These are phyloP conservation scores for Mycena leptocephala DNA, from an alignment of 768 basidiomycete species.

Conservation along the genomic window DNA sequence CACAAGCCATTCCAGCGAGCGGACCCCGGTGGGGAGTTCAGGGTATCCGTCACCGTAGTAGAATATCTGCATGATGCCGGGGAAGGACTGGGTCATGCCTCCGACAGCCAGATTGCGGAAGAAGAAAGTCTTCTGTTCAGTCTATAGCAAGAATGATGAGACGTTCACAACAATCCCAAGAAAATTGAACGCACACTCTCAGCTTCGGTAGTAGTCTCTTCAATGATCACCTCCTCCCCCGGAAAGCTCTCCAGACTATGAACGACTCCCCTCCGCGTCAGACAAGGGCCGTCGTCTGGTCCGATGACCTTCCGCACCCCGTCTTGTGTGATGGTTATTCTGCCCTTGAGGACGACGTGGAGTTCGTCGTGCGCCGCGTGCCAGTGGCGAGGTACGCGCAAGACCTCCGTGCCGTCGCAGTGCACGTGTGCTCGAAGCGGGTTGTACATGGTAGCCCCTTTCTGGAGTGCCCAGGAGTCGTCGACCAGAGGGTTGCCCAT, in stretches of 20 bases:
- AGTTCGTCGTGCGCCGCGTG: not conserved
- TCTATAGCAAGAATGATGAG: not conserved
- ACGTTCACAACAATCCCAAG: not conserved
- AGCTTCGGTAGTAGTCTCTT: not conserved
- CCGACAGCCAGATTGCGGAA: constrained; percentile 14
- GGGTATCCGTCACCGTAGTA: constrained; percentile 13
- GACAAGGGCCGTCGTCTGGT: not conserved
- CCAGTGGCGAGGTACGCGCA: constrained; percentile 4
- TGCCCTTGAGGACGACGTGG: constrained; percentile 15
- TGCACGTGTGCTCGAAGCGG: constrained; percentile 1
- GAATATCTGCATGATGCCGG: constrained; percentile 7
- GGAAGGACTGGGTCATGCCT: not conserved
- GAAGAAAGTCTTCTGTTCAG: not conserved
- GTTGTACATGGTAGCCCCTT: constrained; percentile 1
- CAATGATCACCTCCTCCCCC: constrained; percentile 12
- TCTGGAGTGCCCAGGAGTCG: not conserved
- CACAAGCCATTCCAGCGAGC: constrained; percentile 9
- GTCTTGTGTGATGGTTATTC: constrained; percentile 4
- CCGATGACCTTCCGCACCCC: not conserved
- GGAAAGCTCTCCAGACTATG: constrained; percentile 3
- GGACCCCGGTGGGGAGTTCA: not conserved
- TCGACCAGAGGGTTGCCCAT: constrained; percentile 13
- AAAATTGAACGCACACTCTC: not conserved
- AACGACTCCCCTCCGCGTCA: not conserved
- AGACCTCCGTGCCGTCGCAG: not conserved